Conservation (phyloP, 805 yeast genomes). For the Wickerhamiella cacticola region DNA sequence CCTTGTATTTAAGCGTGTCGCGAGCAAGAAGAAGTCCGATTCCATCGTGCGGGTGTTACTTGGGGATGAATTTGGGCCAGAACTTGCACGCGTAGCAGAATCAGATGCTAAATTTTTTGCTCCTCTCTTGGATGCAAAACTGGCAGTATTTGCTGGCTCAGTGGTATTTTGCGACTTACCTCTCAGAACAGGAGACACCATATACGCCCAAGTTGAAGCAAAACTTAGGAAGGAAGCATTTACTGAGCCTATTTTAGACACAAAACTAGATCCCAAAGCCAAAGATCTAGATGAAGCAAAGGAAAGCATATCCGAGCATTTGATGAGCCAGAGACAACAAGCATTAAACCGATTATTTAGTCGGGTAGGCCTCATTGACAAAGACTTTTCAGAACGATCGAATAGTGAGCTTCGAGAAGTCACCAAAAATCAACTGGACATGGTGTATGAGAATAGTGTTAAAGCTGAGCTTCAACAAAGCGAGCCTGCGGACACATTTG, state of each 20-base stretch:
- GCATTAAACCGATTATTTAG: conserved; percentile 47
- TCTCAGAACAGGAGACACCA: conserved; percentile 63
- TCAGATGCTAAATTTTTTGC: conserved; percentile 53
- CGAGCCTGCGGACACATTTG: conserved; percentile 46
- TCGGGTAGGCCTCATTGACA: conserved; percentile 29
- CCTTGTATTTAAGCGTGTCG: conserved; percentile 23
- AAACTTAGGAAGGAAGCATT: conserved; percentile 35
- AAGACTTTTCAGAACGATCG: conserved; percentile 20
- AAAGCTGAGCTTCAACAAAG: conserved; percentile 51
- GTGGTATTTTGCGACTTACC: conserved; percentile 46
- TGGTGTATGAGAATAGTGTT: conserved; percentile 51
- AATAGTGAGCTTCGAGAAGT: conserved; percentile 33
- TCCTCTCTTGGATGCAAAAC: conserved; percentile 47
- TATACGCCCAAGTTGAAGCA: conserved; percentile 58
- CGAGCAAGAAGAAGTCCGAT: conserved; percentile 18
- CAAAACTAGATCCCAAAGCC: conserved; percentile 15
- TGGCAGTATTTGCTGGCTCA: conserved; percentile 44
- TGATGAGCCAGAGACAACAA: conserved; percentile 40
- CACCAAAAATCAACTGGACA: conserved; percentile 60
- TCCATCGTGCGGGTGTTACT: conserved; percentile 26
- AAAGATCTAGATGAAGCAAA: conserved; percentile 24
- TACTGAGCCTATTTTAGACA: conserved; percentile 26
- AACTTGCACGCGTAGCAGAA: conserved; percentile 67
- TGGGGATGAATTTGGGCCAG: conserved; percentile 33
- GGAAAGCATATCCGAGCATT: conserved; percentile 45